Evolutionary conservation across 768 basidiomycete genomes (phyloP).

Genomic region (Termitomyces sp.): DNA sequence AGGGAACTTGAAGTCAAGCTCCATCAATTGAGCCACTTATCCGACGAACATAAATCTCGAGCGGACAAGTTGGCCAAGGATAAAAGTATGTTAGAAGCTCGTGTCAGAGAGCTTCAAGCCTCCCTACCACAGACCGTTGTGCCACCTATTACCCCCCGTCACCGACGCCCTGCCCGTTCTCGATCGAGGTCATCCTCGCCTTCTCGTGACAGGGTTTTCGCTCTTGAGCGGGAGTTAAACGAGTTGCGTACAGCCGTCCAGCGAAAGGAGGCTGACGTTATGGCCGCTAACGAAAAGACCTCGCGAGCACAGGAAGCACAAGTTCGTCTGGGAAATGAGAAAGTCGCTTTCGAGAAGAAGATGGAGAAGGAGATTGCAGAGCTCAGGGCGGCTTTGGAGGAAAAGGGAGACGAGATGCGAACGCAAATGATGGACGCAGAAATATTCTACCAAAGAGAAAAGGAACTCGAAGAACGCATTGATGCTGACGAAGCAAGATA

Average conservation of each 20-base stretch:
- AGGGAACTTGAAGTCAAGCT: slow-evolving; percentile 53
- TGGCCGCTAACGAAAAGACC: slow-evolving; percentile 39
- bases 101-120: slow-evolving; percentile 53
- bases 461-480: slow-evolving; percentile 55
- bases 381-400: slow-evolving; percentile 38
- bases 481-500: slow-evolving; percentile 73
- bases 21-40: slow-evolving; percentile 48
- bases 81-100: slow-evolving; percentile 48
- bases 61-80: slow-evolving; percentile 49
- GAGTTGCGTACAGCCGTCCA: slow-evolving; percentile 38
- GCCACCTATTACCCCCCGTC: slow-evolving; percentile 25
- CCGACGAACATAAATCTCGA: slow-evolving; percentile 37
- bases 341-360: slow-evolving; percentile 45
- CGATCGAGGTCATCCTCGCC: slow-evolving; percentile 58
- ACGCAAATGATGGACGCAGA: slow-evolving; percentile 34
- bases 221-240: slow-evolving; percentile 51
- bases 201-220: slow-evolving; percentile 30
- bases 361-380: slow-evolving; percentile 37
- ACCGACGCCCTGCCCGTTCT: slow-evolving; percentile 33
- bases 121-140: slow-evolving; percentile 29
- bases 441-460: slow-evolving; percentile 44
- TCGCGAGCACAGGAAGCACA: slow-evolving; percentile 42
- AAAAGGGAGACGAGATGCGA: slow-evolving; percentile 55
- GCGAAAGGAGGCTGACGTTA: slow-evolving; percentile 40
- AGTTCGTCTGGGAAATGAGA: slow-evolving; percentile 53